Percentiles rank a stretch among this genome's conserved stretches.
Evolutionary conservation across 2,329 filamentous ascomycete genomes (phyloP).

Genomic region (Claviceps capensis): DNA sequence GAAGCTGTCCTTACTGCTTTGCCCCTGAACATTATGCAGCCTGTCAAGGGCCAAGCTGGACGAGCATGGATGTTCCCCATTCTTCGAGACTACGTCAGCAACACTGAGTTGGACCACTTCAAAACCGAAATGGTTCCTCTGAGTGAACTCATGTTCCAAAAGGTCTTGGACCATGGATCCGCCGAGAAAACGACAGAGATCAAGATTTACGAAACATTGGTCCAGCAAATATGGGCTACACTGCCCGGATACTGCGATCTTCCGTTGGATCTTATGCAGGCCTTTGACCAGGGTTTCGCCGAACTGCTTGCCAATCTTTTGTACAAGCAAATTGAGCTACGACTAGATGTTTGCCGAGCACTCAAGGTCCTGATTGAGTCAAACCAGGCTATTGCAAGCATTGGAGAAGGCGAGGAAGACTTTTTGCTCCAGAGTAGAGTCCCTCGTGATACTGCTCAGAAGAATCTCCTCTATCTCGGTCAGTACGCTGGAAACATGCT

Average conservation of each 20-base stretch:
- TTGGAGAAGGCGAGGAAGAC: constrained; percentile 56
- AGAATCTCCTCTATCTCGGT: constrained; percentile 72
- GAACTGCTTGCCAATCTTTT: constrained; percentile 84
- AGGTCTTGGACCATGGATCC: constrained; percentile 66
- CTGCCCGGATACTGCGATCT: constrained; percentile 92
- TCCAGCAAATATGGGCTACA: constrained; percentile 89
- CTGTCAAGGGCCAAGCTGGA: constrained; percentile 64
- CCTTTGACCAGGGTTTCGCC: constrained; percentile 80
- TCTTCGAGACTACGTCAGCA: constrained; percentile 76
- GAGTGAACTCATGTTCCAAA: constrained; percentile 81
- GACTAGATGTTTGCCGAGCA: constrained; percentile 74
- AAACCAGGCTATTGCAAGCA: constrained; percentile 64
- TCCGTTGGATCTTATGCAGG: constrained; percentile 60
- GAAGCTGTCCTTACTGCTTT: constrained; percentile 70
- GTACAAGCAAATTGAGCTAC: constrained; percentile 80
- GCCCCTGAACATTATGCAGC: constrained; percentile 72
- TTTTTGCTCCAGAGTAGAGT: constrained; percentile 67
- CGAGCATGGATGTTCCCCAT: constrained; percentile 92
- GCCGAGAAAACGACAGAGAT: constrained; percentile 87
- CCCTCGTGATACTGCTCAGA: constrained; percentile 57
- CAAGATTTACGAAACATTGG: constrained; percentile 94
- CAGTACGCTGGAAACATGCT: constrained; percentile 76
- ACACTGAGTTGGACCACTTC: constrained; percentile 80
- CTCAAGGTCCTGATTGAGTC: constrained; percentile 83
- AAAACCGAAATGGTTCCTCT: constrained; percentile 73